Base-by-base conservation (phyloP, 306 rosid genomes). In the Ochetophila trinervis region DNA sequence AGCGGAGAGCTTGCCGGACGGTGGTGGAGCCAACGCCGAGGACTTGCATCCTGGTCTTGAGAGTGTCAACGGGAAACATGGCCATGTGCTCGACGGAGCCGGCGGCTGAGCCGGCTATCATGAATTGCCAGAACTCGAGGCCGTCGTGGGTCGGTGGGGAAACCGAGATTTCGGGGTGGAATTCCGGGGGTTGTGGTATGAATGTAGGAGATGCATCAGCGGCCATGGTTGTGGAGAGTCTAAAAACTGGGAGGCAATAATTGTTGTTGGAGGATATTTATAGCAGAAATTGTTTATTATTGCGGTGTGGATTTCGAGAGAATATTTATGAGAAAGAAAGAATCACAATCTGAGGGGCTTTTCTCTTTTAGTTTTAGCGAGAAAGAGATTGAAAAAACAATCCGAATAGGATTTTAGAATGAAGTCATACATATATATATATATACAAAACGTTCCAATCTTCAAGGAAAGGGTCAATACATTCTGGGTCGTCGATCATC, bases 21-120 rank as follows among this genome's bases (percentile, higher is more conserved):
- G 85, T 81, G 10, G 74, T 82, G 4, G 95, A 73, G 4, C 32
- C 32, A 27, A 2, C 32, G 4, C 68, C 82, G 0, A 89, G 63
- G 30, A 86, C 88, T 60, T 88, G 98, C 88, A 91, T 87, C 11
- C 82, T 88, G 71, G 96, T 91, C 71, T 91, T 91, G 52, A 91
- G 85, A 22, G 98, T 91, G 78, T 91, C 98, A 6, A 88, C 84
- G 16, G 98, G 98, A 61, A 85, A 91, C 98, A 91, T 91, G 0
- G 95, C 90, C 88, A 89, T 75, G 85, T 88, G 98, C 47, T 88
- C 96, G 5, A 84, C 63, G 27, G 74, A 68, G 24, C 98, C 97
- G 2, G 97, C 96, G 8, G 88, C 5, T 9, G 97, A 88, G 52
- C 97, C 96, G 22, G 95, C 86, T 11, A 88, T 53, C 96, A 91